A percentile compares a stretch with the other conserved stretches of the same genome.
These are phyloP conservation scores for Candida ovalis DNA, from an alignment of 805 yeast species.

Conservation along the genomic window DNA sequence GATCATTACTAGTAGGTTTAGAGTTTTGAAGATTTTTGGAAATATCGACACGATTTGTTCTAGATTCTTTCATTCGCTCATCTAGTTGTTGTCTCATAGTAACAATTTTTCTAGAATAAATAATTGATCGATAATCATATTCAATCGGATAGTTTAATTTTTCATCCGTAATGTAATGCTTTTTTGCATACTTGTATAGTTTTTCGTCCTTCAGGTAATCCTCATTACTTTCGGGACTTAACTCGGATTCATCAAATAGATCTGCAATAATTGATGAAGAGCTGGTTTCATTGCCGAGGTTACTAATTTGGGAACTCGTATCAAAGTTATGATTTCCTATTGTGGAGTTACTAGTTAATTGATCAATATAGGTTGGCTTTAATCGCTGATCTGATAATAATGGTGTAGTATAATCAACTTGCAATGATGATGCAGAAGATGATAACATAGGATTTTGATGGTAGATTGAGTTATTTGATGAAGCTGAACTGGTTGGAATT, in stretches of 20 bases:
- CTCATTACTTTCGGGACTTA: slow-evolving; percentile 5
- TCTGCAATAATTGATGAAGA: not conserved
- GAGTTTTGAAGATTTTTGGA: no score
- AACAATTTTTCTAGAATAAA: slow-evolving; percentile 16
- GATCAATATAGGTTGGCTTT: slow-evolving; percentile 11
- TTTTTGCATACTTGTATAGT: slow-evolving; percentile 32
- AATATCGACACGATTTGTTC: no score
- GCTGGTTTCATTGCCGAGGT: not conserved
- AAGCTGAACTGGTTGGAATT: slow-evolving; percentile 6
- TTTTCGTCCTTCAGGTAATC: slow-evolving; percentile 35
- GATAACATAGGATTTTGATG: slow-evolving; percentile 7
- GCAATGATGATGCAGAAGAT: not conserved
- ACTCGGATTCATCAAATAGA: not conserved
- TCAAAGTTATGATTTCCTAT: not conserved
- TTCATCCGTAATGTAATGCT: slow-evolving; percentile 32
- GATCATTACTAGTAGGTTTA: not conserved
- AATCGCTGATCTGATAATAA: not conserved
- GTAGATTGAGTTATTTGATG: slow-evolving; percentile 13
- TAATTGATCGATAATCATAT: slow-evolving; percentile 20
- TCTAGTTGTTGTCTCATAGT: slow-evolving; percentile 11
- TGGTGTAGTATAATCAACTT: not conserved
- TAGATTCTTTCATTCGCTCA: not conserved
- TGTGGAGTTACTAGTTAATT: slow-evolving; percentile 1
- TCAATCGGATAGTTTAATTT: slow-evolving; percentile 41
- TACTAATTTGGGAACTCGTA: not conserved